phyloP scores from a whole-genome alignment of 2,329 filamentous ascomycete genomes.

The Aspergillus awamori region DNA sequence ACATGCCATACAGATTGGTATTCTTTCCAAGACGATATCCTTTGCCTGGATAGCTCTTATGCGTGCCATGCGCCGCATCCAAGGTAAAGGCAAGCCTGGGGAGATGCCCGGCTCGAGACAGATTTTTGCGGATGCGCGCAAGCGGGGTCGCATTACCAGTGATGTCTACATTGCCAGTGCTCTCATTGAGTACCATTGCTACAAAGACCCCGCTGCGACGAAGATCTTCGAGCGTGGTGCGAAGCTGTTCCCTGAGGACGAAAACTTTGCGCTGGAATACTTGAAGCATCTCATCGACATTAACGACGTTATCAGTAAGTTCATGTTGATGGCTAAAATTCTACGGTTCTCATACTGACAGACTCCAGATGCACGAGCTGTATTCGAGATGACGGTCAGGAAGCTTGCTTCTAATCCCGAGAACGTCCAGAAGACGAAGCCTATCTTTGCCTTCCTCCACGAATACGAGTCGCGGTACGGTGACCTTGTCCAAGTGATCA shows the following conservation, averaged over 20 bases:
- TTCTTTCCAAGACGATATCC: slow-evolving; percentile 82
- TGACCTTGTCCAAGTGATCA: slow-evolving; percentile 85
- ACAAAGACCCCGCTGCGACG: slow-evolving; percentile 87
- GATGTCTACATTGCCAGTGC: slow-evolving; percentile 95
- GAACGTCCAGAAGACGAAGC: slow-evolving; percentile 73
- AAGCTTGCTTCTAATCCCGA: slow-evolving; percentile 78
- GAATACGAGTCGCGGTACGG: slow-evolving; percentile 94
- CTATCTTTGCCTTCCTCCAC: slow-evolving; percentile 89
- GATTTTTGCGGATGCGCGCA: slow-evolving; percentile 85
- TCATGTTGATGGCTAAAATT: neutral
- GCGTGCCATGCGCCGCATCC: slow-evolving; percentile 88
- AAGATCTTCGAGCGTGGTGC: slow-evolving; percentile 96
- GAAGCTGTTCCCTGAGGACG: slow-evolving; percentile 90
- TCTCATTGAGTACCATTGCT: slow-evolving; percentile 91
- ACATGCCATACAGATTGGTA: slow-evolving; percentile 71
- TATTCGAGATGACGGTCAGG: slow-evolving; percentile 92
- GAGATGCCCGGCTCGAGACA: slow-evolving; percentile 74
- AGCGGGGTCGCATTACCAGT: slow-evolving; percentile 83
- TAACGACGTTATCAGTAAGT: slow-evolving; percentile 90
- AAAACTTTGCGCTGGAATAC: slow-evolving; percentile 91
- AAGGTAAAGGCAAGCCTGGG: slow-evolving; percentile 77
- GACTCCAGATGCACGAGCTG: slow-evolving; percentile 80
- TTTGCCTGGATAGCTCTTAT: slow-evolving; percentile 95
- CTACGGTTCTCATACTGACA: slow-evolving; percentile 16
- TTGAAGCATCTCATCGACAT: slow-evolving; percentile 90